Evolutionary conservation across 1,284 basidiomycete species (phyloP), one percentile per base, ranked within the genome.

Genomic region (Trametes sp.): DNA sequence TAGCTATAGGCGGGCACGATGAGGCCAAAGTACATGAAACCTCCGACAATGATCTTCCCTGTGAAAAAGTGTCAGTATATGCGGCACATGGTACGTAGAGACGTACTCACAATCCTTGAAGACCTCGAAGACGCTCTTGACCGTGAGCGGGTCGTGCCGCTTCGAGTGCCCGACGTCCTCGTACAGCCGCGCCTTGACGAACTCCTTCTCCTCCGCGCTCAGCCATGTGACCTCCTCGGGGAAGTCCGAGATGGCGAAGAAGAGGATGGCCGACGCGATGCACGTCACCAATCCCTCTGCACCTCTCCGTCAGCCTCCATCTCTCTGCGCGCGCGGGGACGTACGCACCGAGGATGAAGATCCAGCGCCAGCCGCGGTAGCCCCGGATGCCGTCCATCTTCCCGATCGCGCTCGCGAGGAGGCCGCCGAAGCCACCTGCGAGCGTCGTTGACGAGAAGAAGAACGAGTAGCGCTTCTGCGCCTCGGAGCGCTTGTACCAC

Each of bases 271-370:
- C 9, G 70, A 67, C 13, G 77, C 72, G 14, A 78, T 50, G 14
- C 75, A 72, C 9, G 79, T 80, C 24, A 78, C 64, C 23, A 69
- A 51, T 11, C 79, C 80, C 72, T 81, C 74, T 74, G 67, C 16
- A 23, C 21, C 8, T 44, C 48, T 19, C 31, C 16, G 31, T 61
- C 57, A 61, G 51, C 44, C 13, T n/a, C 44, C 36, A 1, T 26
- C 33, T 1, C 21, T 21, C n/a, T 11, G 9, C 33, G 35, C 19
- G 10, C 21, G 14, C 46, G 21, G 13, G 44, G 5, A 11, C 6
- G n/a, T n/a, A n/a, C 79, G 70, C 57, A 81, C 79, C 80, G 2
- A 81, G 71, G 29, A 81, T 77, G 70, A 81, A 75, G 19, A 81
- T 72, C 80, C 80, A 81, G 35, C 75, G 63, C 76, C 76, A 77